Base-by-base conservation (phyloP, 306 rosid species). In the Crotalaria pallida region DNA sequence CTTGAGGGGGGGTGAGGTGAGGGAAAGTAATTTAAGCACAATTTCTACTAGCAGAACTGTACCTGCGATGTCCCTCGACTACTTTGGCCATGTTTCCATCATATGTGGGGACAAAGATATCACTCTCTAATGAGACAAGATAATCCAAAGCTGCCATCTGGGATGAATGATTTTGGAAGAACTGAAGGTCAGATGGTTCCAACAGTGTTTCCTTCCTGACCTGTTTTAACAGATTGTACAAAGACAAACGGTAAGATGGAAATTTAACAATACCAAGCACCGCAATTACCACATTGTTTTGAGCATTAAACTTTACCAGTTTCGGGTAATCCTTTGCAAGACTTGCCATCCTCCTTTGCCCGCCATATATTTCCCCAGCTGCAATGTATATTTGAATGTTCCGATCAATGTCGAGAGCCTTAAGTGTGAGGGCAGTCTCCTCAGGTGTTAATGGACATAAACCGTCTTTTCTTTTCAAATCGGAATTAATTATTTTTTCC, bases 31-130 rank as follows among this genome's bases (percentile, higher is more conserved):
- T 59, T 36, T 11, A 63, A 44, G 5, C 40, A 65, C 8, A 29
- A 41, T 40, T 43, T 43, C 38, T 62, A 21, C 21, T 4, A 56
- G 62, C 34, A 29, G 56, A 72, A 62, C 38, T 53, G 77, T 88
- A 94, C 99, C 99, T 88, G 83, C 99, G 99, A 69, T 94, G 97
- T 71, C 99, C 99, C 80, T 89, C 99, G 53, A 94, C 99, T 9
- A 94, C 99, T 83, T 91, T 94, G 68, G 99, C 99, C 99, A 94
- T 94, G 82, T 94, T 94, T 80, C 99, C 99, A 38, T 94, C 99
- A 77, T 88, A 94, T 0, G 99, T 94, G 65, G 99, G 99, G 76
- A 94, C 91, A 75, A 94, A 94, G 52, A 91, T 90, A 82, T 94
- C 97, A 55, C 99, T 94, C 84, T 94, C 96, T 75, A 91, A 74